A percentile compares a stretch with the other conserved stretches of the same genome.
These are phyloP conservation scores for Triadica sebifera DNA, from an alignment of 345 rosid species.

Conservation along the genomic window DNA sequence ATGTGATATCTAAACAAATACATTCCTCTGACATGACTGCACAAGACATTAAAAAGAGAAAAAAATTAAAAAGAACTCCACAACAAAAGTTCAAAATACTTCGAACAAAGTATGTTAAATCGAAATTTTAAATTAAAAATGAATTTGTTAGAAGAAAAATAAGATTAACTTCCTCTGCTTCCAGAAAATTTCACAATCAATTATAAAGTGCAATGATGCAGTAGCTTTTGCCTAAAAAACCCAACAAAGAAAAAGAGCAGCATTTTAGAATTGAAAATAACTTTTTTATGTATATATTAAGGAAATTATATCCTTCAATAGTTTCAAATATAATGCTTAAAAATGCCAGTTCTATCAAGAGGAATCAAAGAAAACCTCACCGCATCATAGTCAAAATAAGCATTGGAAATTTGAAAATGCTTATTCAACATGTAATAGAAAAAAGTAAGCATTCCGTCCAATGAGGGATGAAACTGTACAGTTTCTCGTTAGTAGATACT, in stretches of 20 bases:
- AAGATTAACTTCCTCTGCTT: background rate
- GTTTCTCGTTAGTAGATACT: background rate
- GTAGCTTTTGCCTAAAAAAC: background rate
- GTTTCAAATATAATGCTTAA: background rate
- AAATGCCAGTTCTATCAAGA: background rate
- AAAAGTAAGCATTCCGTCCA: background rate
- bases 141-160: background rate
- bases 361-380: background rate
- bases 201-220: background rate
- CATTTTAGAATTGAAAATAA: background rate
- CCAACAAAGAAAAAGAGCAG: background rate
- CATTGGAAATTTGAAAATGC: background rate
- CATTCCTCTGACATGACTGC: no score
- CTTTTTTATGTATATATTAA: background rate
- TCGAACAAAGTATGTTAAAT: background rate
- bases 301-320: background rate
- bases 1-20: background rate
- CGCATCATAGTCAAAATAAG: background rate
- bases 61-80: background rate
- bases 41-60: background rate
- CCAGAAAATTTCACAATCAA: background rate
- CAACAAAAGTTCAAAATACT: background rate
- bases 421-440: background rate
- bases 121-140: background rate
- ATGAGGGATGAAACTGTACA: background rate